A percentile compares a stretch with the other conserved stretches of the same genome.
phyloP scores from a whole-genome alignment of 2,329 filamentous ascomycete species.

The Penicillium palitans region DNA sequence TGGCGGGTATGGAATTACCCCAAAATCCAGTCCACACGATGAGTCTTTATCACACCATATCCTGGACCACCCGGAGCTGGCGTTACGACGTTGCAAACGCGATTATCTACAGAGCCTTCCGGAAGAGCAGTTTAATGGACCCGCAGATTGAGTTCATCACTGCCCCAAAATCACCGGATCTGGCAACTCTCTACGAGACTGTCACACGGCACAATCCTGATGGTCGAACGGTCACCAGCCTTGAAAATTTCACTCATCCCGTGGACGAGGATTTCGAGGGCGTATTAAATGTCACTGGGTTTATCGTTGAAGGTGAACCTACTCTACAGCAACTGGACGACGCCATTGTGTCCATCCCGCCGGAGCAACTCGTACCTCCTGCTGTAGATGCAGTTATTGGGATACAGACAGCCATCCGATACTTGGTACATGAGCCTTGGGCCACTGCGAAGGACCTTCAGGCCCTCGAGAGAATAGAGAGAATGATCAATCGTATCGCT shows the following conservation, averaged over 20 bases:
- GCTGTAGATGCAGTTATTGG: background rate
- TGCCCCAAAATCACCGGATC: constrained; percentile 2
- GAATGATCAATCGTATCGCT: background rate
- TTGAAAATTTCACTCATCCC: constrained; percentile 7
- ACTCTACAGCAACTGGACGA: constrained; percentile 4
- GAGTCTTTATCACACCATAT: constrained; percentile 9
- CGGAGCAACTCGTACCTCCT: background rate
- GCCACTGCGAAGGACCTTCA: constrained; percentile 3
- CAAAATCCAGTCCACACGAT: constrained; percentile 2
- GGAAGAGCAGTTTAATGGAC: constrained; percentile 9
- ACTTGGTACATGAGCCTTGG: constrained; percentile 6
- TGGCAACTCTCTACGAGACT: constrained; percentile 6
- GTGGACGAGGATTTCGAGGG: constrained; percentile 1
- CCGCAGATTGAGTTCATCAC: constrained; percentile 2
- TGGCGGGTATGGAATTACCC: background rate
- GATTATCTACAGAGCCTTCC: constrained; percentile 12
- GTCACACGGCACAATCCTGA: background rate
- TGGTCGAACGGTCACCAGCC: background rate
- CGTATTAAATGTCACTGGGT: background rate
- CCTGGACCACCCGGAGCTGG: constrained; percentile 12
- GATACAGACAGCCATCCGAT: constrained; percentile 11
- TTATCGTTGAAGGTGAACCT: background rate
- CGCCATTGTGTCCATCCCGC: background rate
- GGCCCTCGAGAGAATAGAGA: constrained; percentile 3
- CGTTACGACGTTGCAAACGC: constrained; percentile 8